phyloP scores from a whole-genome alignment of 1,139 yeast species.

The Diutina pseudorugosa region DNA sequence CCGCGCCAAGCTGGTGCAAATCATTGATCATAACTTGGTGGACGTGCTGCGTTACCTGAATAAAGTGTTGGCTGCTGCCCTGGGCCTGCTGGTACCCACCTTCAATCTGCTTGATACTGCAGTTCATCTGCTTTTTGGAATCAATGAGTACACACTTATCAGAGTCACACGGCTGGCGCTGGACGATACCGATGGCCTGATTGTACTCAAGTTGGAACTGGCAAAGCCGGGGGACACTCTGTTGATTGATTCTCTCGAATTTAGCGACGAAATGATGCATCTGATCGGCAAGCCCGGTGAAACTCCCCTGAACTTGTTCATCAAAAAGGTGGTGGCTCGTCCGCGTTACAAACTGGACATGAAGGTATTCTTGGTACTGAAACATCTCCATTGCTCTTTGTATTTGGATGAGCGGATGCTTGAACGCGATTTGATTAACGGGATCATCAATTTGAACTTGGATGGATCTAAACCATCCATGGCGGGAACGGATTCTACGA shows the following conservation, averaged over 20 bases:
- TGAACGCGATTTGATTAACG: conserved; percentile 38
- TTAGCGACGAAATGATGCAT: conserved; percentile 26
- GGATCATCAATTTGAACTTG: conserved; percentile 24
- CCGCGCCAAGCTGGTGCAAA: not conserved
- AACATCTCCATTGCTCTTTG: conserved; percentile 20
- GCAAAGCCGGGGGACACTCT: conserved; percentile 41
- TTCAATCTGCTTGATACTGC: conserved; percentile 38
- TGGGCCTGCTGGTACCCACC: conserved; percentile 1
- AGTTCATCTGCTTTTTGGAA: conserved; percentile 26
- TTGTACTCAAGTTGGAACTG: conserved; percentile 39
- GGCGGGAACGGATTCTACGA: not conserved
- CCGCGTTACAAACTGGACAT: conserved; percentile 41
- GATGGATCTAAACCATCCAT: not conserved
- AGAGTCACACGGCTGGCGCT: conserved; percentile 46
- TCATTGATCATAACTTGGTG: not conserved
- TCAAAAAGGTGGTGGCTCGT: conserved; percentile 34
- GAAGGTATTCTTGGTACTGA: conserved; percentile 29
- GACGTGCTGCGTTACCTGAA: not conserved
- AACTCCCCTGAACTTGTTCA: conserved; percentile 32
- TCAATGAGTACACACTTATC: conserved; percentile 30
- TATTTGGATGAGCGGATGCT: conserved; percentile 40
- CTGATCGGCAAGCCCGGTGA: conserved; percentile 28
- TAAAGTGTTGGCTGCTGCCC: not conserved
- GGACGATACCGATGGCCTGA: conserved; percentile 36
- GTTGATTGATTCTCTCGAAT: conserved; percentile 37